These are phyloP conservation scores for Phoma sp. DNA, from an alignment of 2,329 filamentous ascomycete genomes.

Conservation along the genomic window DNA sequence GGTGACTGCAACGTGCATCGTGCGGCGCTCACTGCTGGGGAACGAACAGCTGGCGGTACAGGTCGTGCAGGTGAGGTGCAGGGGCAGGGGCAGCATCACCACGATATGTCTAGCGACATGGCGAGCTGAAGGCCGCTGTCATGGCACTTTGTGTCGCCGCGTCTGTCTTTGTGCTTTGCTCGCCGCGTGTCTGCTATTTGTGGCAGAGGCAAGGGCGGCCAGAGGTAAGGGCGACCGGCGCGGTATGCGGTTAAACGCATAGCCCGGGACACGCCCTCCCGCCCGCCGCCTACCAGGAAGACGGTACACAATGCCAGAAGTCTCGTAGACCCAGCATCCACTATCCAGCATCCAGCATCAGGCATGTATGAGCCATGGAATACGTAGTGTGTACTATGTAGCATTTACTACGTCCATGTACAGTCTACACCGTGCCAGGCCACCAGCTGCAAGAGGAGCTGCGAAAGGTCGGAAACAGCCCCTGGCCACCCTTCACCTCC, in stretches of 20 bases:
- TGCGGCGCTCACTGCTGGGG: constrained; percentile 30
- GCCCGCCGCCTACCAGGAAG: constrained; percentile 26
- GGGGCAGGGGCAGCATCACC: constrained; percentile 17
- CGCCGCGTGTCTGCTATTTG: constrained; percentile 18
- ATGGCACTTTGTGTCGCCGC: constrained; percentile 2
- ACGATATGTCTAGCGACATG: constrained; percentile 9
- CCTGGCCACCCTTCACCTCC: neutral
- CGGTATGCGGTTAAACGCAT: constrained; percentile 8
- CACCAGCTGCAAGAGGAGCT: neutral
- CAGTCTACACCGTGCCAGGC: no score
- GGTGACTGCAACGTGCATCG: constrained; percentile 42
- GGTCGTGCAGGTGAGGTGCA: neutral
- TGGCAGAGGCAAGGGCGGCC: constrained; percentile 12
- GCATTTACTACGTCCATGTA: no score
- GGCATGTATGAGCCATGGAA: no score
- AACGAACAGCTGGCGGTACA: constrained; percentile 13
- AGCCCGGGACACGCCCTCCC: constrained; percentile 21
- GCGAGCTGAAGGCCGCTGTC: constrained; percentile 20
- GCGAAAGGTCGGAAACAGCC: neutral
- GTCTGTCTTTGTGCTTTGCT: neutral
- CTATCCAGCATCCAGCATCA: no score
- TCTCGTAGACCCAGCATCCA: neutral
- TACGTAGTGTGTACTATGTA: no score
- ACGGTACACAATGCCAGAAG: constrained; percentile 19
- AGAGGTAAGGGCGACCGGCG: constrained; percentile 19